Percentiles rank a stretch among this genome's conserved stretches.
Conservation (phyloP, 441 rosid species). For the Erodium trifolium region DNA sequence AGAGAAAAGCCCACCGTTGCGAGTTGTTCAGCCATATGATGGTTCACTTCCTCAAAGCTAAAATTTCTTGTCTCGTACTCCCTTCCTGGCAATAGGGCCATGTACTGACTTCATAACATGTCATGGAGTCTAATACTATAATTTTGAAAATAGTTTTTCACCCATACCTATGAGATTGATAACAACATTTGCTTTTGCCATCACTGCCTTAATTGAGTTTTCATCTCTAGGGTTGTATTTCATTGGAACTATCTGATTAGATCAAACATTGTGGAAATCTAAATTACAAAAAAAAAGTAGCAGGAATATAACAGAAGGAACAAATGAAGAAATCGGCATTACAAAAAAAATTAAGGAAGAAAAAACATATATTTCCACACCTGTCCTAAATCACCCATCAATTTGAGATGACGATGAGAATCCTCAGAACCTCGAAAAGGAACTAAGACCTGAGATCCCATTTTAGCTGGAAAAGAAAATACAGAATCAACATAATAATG, state of each 20-base stretch:
- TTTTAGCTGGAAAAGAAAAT: conserved; percentile 57
- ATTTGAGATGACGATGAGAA: conserved; percentile 76
- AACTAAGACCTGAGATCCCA: conserved; percentile 95
- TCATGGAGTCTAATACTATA: background rate
- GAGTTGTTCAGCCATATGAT: conserved; percentile 69
- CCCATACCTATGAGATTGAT: conserved; percentile 87
- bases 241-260: conserved; percentile 85
- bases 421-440: conserved; percentile 98
- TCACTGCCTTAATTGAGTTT: conserved; percentile 82
- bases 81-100: conserved; percentile 41
- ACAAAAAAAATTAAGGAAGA: background rate
- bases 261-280: conserved; percentile 15
- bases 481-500: conserved; percentile 1
- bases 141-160: background rate
- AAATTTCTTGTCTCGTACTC: conserved; percentile 88
- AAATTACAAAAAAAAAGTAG: background rate
- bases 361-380: conserved; percentile 25
- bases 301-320: background rate
- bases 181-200: conserved; percentile 98
- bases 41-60: conserved; percentile 92
- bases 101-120: background rate
- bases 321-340: background rate
- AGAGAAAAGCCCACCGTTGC: conserved; percentile 46
- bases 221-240: conserved; percentile 83
- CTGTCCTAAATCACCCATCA: conserved; percentile 99